A percentile compares a stretch with the other conserved stretches of the same genome.
phyloP scores from a whole-genome alignment of 2,329 filamentous ascomycete genomes.

The Plenodomus lindquistii region DNA sequence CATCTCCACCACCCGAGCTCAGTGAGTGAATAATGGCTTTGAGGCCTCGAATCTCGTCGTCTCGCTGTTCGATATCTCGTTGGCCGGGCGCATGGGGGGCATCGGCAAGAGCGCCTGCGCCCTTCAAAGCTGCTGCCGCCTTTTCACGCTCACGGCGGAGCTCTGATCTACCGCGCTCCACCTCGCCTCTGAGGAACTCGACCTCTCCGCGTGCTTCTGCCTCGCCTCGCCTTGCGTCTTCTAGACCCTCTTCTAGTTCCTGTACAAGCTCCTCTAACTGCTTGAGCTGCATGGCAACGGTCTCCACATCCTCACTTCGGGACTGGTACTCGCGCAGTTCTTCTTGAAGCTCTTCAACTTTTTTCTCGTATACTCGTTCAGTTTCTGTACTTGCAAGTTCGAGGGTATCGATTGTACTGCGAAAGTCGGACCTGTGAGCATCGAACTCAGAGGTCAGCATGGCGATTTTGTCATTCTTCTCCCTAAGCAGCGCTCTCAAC shows the following conservation, averaged over 20 bases:
- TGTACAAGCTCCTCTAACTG: conserved; percentile 95
- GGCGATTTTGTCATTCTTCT: conserved; percentile 96
- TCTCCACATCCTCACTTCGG: conserved; percentile 85
- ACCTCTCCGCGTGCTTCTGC: conserved; percentile 95
- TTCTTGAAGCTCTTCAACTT: conserved; percentile 81
- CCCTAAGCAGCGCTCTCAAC: conserved; percentile 78
- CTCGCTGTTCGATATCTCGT: conserved; percentile 87
- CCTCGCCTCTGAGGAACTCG: conserved; percentile 91
- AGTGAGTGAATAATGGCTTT: conserved; percentile 98
- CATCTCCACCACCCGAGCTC: conserved; percentile 68
- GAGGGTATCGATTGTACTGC: conserved; percentile 93
- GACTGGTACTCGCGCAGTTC: conserved; percentile 84
- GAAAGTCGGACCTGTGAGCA: conserved; percentile 89
- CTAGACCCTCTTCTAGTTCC: conserved; percentile 93
- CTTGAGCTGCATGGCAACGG: conserved; percentile 87
- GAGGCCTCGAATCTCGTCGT: conserved; percentile 94
- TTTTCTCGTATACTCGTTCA: conserved; percentile 91
- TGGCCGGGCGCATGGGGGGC: conserved; percentile 49
- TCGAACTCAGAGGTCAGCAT: conserved; percentile 95
- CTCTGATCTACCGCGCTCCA: conserved; percentile 87
- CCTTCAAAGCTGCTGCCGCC: conserved; percentile 64
- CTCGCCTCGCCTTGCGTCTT: conserved; percentile 91
- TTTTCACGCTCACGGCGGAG: conserved; percentile 87
- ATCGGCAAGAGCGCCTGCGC: conserved; percentile 53
- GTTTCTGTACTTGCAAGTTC: conserved; percentile 96